phyloP scores from a whole-genome alignment of 306 rosid species.

The Fragaria nilgerrensis region DNA sequence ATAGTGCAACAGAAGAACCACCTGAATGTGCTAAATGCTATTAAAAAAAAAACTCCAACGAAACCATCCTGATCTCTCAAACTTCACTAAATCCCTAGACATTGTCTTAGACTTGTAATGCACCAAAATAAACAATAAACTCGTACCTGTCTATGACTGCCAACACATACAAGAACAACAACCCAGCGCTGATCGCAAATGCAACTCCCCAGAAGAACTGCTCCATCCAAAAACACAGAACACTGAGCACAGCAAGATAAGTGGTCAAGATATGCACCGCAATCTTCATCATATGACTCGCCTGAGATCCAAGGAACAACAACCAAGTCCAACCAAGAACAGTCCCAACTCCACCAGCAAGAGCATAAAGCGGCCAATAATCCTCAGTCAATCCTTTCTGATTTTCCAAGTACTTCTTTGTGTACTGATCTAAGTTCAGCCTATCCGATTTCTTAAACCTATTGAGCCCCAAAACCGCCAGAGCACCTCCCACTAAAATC shows the following conservation, averaged over 20 bases:
- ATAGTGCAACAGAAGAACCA: background rate
- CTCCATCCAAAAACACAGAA: slow-evolving; percentile 83
- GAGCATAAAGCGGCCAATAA: slow-evolving; percentile 86
- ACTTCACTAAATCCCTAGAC: background rate
- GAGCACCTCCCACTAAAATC: slow-evolving; percentile 59
- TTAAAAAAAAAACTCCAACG: background rate
- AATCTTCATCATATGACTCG: slow-evolving; percentile 78
- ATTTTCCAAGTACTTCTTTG: slow-evolving; percentile 51
- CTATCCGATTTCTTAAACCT: slow-evolving; percentile 74
- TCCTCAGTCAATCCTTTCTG: slow-evolving; percentile 67
- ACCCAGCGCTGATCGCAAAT: slow-evolving; percentile 70
- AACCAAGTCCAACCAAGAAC: slow-evolving; percentile 85
- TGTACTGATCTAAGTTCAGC: slow-evolving; percentile 74
- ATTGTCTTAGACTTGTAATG: background rate
- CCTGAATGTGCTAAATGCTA: background rate
- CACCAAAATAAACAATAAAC: background rate
- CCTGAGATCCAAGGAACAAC: slow-evolving; percentile 68
- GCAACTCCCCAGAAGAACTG: slow-evolving; percentile 92
- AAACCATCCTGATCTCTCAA: background rate
- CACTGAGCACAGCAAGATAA: slow-evolving; percentile 91
- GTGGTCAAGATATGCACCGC: slow-evolving; percentile 92
- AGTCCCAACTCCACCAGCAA: slow-evolving; percentile 79
- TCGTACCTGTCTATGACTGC: slow-evolving; percentile 83
- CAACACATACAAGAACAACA: slow-evolving; percentile 84
- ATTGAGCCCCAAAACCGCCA: slow-evolving; percentile 70